These are phyloP conservation scores for Tolypocladium amazonense DNA, from an alignment of 2,329 filamentous ascomycete species.

Conservation along the genomic window DNA sequence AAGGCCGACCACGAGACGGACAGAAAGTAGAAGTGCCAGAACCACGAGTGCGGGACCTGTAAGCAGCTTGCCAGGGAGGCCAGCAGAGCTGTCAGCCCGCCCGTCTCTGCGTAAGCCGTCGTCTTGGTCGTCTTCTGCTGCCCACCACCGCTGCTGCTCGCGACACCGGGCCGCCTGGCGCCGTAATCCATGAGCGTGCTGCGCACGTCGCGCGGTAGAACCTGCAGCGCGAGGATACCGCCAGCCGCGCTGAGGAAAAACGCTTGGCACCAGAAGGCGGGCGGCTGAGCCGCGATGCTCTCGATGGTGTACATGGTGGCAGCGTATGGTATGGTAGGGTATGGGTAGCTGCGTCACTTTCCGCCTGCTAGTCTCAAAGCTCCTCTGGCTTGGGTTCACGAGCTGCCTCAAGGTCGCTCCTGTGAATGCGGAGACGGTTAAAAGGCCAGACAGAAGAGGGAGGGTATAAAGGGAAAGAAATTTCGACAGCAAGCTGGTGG, in stretches of 20 bases:
- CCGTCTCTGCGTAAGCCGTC: neutral
- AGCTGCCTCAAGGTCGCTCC: neutral
- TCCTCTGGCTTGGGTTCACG: neutral
- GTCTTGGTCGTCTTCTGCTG: constrained; percentile 4
- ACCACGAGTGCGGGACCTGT: constrained; percentile 80
- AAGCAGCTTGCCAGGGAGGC: constrained; percentile 19
- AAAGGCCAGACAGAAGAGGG: neutral
- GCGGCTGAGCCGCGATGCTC: constrained; percentile 6
- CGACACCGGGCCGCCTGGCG: constrained; percentile 22
- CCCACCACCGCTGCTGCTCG: neutral
- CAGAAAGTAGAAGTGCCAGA: constrained; percentile 74
- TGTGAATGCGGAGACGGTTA: too few species aligned
- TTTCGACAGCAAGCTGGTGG: neutral
- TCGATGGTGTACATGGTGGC: neutral
- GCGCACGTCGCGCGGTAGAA: constrained; percentile 32
- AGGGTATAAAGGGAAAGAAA: neutral
- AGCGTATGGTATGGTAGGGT: neutral
- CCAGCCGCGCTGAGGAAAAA: constrained; percentile 34
- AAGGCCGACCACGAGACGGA: constrained; percentile 61
- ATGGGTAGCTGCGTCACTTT: too few species aligned
- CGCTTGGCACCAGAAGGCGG: constrained; percentile 29
- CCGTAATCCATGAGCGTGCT: constrained; percentile 40
- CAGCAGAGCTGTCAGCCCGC: neutral
- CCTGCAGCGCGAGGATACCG: constrained; percentile 29
- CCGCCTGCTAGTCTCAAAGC: neutral